These are phyloP conservation scores for Xylaria sp. DNA, from an alignment of 2,329 filamentous ascomycete species.

Conservation along the genomic window DNA sequence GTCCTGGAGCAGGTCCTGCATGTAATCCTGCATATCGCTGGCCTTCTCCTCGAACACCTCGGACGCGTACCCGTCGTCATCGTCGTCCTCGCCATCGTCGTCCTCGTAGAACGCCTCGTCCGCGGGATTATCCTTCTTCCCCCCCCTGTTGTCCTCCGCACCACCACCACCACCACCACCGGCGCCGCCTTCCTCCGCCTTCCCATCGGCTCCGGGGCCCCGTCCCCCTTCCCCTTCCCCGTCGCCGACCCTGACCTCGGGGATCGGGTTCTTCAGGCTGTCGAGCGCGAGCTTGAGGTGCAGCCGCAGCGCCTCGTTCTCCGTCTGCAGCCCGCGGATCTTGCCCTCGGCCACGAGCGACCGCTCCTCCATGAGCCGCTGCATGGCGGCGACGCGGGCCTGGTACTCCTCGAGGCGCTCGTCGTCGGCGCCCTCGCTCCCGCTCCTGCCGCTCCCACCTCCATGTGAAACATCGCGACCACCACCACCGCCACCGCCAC, in stretches of 20 bases:
- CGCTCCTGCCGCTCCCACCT: neutral
- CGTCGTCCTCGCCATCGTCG: constrained; percentile 56
- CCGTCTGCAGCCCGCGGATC: constrained; percentile 83
- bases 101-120: constrained; percentile 64
- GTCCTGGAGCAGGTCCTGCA: constrained; percentile 82
- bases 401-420: constrained; percentile 95
- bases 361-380: constrained; percentile 94
- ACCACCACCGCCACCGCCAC: too few species aligned
- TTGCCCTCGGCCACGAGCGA: constrained; percentile 90
- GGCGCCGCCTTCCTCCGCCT: constrained; percentile 40
- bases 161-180: constrained; percentile 32
- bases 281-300: constrained; percentile 86
- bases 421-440: constrained; percentile 67
- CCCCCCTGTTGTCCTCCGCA: constrained; percentile 41
- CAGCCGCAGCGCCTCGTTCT: constrained; percentile 86
- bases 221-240: constrained; percentile 28
- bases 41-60: constrained; percentile 56
- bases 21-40: constrained; percentile 77
- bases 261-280: constrained; percentile 90
- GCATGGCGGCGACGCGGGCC: constrained; percentile 83
- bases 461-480: neutral
- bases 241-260: constrained; percentile 50
- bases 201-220: too few species aligned
- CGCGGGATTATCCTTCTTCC: constrained; percentile 38
- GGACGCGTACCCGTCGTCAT: constrained; percentile 46